A percentile compares a stretch with the other conserved stretches of the same genome.
Conservation (phyloP, 176 grass and related monocot species). For the Musa itinerans region DNA sequence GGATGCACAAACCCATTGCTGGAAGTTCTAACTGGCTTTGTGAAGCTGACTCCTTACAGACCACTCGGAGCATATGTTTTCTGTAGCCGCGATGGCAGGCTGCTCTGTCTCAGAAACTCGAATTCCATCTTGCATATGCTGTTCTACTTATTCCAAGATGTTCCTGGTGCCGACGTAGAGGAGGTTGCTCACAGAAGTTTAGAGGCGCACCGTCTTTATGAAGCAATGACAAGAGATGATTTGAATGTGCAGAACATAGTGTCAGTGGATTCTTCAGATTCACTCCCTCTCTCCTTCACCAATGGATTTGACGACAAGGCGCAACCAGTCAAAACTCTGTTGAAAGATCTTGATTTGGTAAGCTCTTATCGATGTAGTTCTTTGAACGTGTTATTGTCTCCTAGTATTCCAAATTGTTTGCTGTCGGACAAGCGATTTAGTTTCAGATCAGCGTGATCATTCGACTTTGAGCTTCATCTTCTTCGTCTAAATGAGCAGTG, state of each 20-base stretch:
- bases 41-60: slow-evolving; percentile 81
- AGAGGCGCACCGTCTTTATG: slow-evolving; percentile 73
- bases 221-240: slow-evolving; percentile 39
- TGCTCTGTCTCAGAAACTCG: slow-evolving; percentile 56
- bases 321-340: not conserved
- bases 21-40: slow-evolving; percentile 63
- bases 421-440: too few relatives aligned
- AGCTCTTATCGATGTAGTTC: not conserved
- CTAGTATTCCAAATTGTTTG: too few relatives aligned
- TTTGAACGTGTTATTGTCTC: too few relatives aligned
- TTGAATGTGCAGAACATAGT: slow-evolving; percentile 36
- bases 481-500: not conserved
- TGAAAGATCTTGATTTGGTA: slow-evolving; percentile 72
- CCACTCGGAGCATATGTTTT: slow-evolving; percentile 73
- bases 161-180: slow-evolving; percentile 46
- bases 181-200: slow-evolving; percentile 64
- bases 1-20: slow-evolving; percentile 80
- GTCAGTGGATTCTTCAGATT: slow-evolving; percentile 43
- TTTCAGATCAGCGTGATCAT: too few relatives aligned
- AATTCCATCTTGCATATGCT: slow-evolving; percentile 78
- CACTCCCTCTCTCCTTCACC: slow-evolving; percentile 33
- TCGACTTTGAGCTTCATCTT: not conserved
- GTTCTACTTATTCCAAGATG: slow-evolving; percentile 75
- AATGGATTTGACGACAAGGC: slow-evolving; percentile 23
- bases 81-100: slow-evolving; percentile 34